Evolutionary conservation across 331 rosid species (phyloP), one percentile per base, ranked within the genome.

Genomic region (Spiraea crenata): DNA sequence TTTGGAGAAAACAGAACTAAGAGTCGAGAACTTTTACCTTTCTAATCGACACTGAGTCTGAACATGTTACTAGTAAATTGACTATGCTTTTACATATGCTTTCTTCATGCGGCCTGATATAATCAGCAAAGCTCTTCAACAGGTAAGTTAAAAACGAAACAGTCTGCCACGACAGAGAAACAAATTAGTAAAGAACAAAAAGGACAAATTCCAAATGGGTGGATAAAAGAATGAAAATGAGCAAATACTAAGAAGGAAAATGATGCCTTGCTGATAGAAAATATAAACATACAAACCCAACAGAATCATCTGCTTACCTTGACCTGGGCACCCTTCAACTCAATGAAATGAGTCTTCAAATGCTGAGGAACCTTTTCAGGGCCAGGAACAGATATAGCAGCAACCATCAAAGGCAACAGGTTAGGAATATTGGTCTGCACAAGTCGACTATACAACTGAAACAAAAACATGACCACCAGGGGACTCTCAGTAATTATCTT

Each of bases 41-140:
- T 82, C 99, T 83, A 69, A 91, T 95, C 40, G 98, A 83, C 67
- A 95, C 98, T 11, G 99, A 95, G 81, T 95, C 99, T 41, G 96
- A 86, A 77, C 99, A 95, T 51, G 99, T 95, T 57, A 95, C 98
- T 72, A 95, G 96, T 80, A 95, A 87, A 89, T 88, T 95, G 75
- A 95, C 99, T 76, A 95, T 95, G 82, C 99, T 95, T 84, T 88
- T 90, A 67, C 98, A 92, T 71, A 92, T 92, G 87, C 96, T 90
- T 85, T 90, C 98, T 81, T 95, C 98, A 81, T 95, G 99, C 20
- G 95, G 96, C 84, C 90, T 85, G 76, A 95, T 95, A 88, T 86
- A 95, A 77, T 95, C 98, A 48, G 98, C 98, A 61, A 85, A 91
- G 84, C 99, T 83, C 86, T 90, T 95, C 87, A 95, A 78, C 82